Percentiles rank a stretch among this genome's conserved stretches.
Conservation (phyloP, 176 grass and related monocot genomes). For the Musa itinerans region DNA sequence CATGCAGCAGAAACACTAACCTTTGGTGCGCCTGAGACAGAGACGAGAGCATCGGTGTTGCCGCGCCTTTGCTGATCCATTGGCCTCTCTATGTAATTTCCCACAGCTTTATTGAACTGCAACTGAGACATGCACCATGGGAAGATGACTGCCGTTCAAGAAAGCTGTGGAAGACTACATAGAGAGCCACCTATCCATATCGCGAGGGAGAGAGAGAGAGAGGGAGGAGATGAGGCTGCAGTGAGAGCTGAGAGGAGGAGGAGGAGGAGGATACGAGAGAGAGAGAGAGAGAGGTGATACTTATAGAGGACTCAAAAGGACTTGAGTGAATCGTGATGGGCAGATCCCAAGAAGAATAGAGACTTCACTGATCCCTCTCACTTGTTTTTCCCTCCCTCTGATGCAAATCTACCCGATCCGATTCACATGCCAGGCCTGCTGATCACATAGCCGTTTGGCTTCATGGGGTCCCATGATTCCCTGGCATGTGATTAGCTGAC, state of each 20-base stretch:
- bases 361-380: neutral
- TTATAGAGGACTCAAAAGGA: neutral
- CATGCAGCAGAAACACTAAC: no score
- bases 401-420: neutral
- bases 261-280: neutral
- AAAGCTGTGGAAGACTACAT: slow-evolving; percentile 12
- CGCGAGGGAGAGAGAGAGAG: neutral
- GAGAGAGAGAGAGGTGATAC: neutral
- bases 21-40: no score
- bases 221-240: neutral
- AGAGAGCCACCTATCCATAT: neutral
- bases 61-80: neutral
- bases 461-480: slow-evolving; percentile 1
- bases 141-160: slow-evolving; percentile 1
- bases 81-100: slow-evolving; percentile 1
- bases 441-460: neutral
- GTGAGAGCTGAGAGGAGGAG: neutral
- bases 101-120: slow-evolving; percentile 4
- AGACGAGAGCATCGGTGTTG: no score
- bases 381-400: neutral
- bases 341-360: neutral
- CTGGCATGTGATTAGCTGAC: slow-evolving; percentile 1
- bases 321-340: no score
- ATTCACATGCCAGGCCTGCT: no score
- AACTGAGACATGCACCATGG: neutral